These are phyloP conservation scores for Thelonectria discophora DNA, from an alignment of 2,329 filamentous ascomycete species.

Conservation along the genomic window DNA sequence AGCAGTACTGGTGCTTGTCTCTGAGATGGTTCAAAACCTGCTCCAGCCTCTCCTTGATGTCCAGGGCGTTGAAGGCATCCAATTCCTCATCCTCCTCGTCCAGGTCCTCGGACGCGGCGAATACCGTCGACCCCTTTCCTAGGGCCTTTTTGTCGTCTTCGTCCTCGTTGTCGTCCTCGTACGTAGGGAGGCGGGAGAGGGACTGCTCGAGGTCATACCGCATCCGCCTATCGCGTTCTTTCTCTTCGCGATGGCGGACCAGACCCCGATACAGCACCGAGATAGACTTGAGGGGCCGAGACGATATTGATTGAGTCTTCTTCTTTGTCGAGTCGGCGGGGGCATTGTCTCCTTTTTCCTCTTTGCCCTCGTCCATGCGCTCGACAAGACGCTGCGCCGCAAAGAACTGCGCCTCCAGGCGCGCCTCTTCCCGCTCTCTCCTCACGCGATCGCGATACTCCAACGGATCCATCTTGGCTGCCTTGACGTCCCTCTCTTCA, in stretches of 20 bases:
- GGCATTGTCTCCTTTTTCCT: constrained; percentile 29
- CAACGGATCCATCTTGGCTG: constrained; percentile 69
- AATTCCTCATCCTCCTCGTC: constrained; percentile 85
- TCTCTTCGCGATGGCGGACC: constrained; percentile 73
- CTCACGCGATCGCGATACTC: constrained; percentile 79
- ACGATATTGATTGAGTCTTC: constrained; percentile 50
- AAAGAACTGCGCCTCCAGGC: constrained; percentile 73
- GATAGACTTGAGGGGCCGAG: constrained; percentile 69
- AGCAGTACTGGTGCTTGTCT: constrained; percentile 81
- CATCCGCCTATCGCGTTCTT: constrained; percentile 72
- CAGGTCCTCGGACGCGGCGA: constrained; percentile 71
- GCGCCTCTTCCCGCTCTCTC: constrained; percentile 73
- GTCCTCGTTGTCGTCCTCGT: constrained; percentile 76
- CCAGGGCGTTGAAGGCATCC: constrained; percentile 78
- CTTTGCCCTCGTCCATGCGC: constrained; percentile 67
- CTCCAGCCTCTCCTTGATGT: constrained; percentile 71
- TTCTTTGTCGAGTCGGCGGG: constrained; percentile 39
- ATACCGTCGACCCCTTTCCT: constrained; percentile 63
- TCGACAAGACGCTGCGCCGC: constrained; percentile 87
- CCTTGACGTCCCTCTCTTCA: constrained; percentile 65
- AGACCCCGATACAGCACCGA: constrained; percentile 84
- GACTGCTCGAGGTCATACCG: constrained; percentile 73
- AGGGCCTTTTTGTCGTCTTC: constrained; percentile 76
- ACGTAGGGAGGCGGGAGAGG: constrained; percentile 69
- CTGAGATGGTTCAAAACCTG: constrained; percentile 76